Conservation (phyloP, 2,329 filamentous ascomycete species). For the Seiridium unicorne region DNA sequence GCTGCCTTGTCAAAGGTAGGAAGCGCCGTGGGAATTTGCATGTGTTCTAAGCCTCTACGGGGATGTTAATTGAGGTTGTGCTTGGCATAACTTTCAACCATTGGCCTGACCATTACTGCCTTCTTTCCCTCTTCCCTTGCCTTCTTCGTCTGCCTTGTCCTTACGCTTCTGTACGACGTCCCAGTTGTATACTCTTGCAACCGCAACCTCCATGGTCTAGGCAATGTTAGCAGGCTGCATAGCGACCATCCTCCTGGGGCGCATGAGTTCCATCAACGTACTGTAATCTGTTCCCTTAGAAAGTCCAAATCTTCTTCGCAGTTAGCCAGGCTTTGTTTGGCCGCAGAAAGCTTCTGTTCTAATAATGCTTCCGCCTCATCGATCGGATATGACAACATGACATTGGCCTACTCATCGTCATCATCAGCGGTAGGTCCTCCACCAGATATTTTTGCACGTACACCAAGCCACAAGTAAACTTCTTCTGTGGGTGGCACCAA, state of each 20-base stretch:
- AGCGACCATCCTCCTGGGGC: too few relatives aligned
- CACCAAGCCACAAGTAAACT: constrained; percentile 96
- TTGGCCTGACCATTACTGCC: constrained; percentile 35
- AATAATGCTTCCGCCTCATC: constrained; percentile 81
- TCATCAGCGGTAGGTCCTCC: background rate
- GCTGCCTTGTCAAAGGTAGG: too few relatives aligned
- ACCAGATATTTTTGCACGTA: constrained; percentile 36
- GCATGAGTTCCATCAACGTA: constrained; percentile 39
- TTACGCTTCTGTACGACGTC: constrained; percentile 94
- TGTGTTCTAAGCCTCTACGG: too few relatives aligned
- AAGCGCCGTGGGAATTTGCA: too few relatives aligned
- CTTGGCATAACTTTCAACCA: constrained; percentile 5
- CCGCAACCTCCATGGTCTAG: constrained; percentile 93
- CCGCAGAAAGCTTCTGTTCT: constrained; percentile 72
- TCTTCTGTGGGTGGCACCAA: constrained; percentile 80
- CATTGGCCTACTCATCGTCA: constrained; percentile 66
- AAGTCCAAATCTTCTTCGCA: constrained; percentile 98
- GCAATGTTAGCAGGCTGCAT: constrained; percentile 2
- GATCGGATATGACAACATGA: constrained; percentile 94
- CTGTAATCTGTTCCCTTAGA: constrained; percentile 92
- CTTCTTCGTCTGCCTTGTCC: constrained; percentile 70
- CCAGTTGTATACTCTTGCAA: constrained; percentile 98
- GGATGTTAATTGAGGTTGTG: too few relatives aligned
- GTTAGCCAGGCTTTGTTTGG: constrained; percentile 76
- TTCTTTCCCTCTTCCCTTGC: constrained; percentile 34